Base-by-base conservation (phyloP, 2,329 filamentous ascomycete species). In the Neocatenulostroma microsporum region DNA sequence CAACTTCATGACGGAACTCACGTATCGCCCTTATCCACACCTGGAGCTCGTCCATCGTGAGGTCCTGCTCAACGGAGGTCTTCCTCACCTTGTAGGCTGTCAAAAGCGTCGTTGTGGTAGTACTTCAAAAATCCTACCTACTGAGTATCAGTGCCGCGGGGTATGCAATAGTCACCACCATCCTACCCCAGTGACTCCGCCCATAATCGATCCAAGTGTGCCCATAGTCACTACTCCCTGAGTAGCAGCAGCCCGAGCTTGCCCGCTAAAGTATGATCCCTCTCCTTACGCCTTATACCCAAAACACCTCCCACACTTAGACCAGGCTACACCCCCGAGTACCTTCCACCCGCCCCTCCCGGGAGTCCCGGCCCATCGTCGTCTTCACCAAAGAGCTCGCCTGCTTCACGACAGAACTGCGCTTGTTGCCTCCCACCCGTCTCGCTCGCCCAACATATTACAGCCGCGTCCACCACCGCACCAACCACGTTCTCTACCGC, bases 401-500 rank as follows among this genome's bases (percentile, higher is more conserved):
- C 87, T 3, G 89, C 89, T 62, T 96, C 89, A 42, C 91, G 78
- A 61, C 89, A 96, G 64, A 94, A 95, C 30, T 83, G 79, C 29
- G 71, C 74, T 49, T 78, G 74, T 4, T n/a, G 65, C 37, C 74
- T 74, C 37, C 70, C 73, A 34, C 74, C 76, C 48, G 62, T 82
- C 73, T 98, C 91, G 53, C 85, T 94, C 18, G 84, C 87, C 75
- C 94, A 96, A 67, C 91, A 98, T 10, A 98, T 81, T 17, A 96
- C 75, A 23, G 86, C 86, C 34, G 58, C 59, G 40, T 62, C 59
- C 32, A 61, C 44, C 6, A 61, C 55, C 10, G 51, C 58, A 3
- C 57, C 57, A 3, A 62, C 53, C 3, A 62, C 57, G 27, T 60
- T 60, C 47, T 62, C 59, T n/a, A 61, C 50, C 5, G 58, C 57